Evolutionary conservation across 2,329 filamentous ascomycete genomes (phyloP).

Genomic region (Sporothrix protearum): DNA sequence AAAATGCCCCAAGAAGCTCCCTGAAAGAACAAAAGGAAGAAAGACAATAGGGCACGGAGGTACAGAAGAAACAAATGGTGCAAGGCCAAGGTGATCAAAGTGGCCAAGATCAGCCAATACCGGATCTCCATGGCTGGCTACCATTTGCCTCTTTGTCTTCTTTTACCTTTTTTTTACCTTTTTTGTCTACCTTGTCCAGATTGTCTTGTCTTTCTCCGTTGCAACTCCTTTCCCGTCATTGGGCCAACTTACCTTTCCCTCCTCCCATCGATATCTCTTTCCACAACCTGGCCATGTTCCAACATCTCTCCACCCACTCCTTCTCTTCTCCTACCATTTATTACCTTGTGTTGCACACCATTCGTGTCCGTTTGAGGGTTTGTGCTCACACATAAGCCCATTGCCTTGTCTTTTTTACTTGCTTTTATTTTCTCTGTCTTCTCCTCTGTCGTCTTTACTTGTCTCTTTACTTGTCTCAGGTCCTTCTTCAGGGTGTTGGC

Average conservation of each 20-base stretch:
- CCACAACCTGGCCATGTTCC: not conserved
- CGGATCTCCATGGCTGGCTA: constrained; percentile 1
- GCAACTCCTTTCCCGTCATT: not conserved
- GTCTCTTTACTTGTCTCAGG: constrained; percentile 22
- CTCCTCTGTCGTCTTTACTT: not conserved
- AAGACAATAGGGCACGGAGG: not conserved
- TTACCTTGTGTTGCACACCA: constrained; percentile 21
- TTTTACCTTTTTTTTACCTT: not conserved
- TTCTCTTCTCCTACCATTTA: not conserved
- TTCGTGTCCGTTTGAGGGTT: not conserved
- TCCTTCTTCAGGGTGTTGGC: constrained; percentile 10
- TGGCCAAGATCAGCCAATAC: constrained; percentile 4
- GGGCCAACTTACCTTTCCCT: constrained; percentile 10
- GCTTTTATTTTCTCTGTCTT: not conserved
- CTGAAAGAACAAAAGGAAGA: not conserved
- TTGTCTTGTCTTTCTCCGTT: not conserved
- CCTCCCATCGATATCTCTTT: not conserved
- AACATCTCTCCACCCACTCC: not conserved
- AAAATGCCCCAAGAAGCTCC: not conserved
- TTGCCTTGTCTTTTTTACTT: not conserved
- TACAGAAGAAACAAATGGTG: not conserved
- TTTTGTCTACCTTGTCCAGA: not conserved
- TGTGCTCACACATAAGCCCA: not conserved
- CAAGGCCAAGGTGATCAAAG: not conserved
- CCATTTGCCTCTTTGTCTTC: not conserved